phyloP scores from a whole-genome alignment of 257 asterid genomes.

The Orobanche coerulescens region DNA sequence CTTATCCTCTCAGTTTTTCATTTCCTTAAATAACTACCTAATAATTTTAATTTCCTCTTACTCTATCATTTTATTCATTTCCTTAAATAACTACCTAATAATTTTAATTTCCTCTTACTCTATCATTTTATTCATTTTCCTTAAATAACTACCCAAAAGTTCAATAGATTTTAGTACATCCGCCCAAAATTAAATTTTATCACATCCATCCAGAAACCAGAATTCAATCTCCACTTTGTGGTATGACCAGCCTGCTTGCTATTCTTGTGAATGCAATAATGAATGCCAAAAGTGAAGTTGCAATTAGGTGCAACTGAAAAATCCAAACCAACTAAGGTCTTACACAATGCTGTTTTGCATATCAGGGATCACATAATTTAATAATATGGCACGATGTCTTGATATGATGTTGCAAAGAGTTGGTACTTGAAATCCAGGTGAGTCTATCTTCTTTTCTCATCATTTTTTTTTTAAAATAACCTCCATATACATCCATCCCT shows the following conservation, averaged over 20 bases:
- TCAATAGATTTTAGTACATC: background rate
- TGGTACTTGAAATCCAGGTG: background rate
- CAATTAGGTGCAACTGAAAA: background rate
- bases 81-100: too few relatives aligned
- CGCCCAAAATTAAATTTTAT: background rate
- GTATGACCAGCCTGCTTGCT: background rate
- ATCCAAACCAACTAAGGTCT: background rate
- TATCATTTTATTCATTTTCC: background rate
- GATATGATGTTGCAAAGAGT: background rate
- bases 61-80: too few relatives aligned
- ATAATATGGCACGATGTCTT: background rate
- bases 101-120: background rate
- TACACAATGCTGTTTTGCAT: background rate
- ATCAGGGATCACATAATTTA: background rate
- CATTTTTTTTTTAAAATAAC: background rate
- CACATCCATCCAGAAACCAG: background rate
- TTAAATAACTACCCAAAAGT: background rate
- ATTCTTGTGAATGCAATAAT: background rate
- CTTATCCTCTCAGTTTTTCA: too few relatives aligned
- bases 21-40: too few relatives aligned
- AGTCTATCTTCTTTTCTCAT: background rate
- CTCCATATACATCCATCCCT: background rate
- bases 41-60: too few relatives aligned
- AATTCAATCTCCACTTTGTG: background rate
- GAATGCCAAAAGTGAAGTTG: background rate